Evolutionary conservation across 2,329 filamentous ascomycete species (phyloP), one percentile per base, ranked within the genome.

Genomic region (Xylariaceae sp.): DNA sequence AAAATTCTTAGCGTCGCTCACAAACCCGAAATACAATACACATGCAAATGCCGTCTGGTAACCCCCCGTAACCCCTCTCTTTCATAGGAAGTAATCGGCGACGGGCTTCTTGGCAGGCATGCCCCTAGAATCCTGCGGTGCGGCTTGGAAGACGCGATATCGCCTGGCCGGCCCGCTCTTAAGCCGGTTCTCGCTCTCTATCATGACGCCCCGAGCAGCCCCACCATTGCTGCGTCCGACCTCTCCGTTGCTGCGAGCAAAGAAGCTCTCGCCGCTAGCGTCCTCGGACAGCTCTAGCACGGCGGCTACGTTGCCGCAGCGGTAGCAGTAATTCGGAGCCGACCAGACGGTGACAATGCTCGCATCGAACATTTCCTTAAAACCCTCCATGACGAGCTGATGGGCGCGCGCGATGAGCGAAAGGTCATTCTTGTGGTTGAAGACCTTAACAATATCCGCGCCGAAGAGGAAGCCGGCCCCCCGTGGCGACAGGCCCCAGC

Each of bases 91-190:
- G 79, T 98, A 99, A 76, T 98, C 93, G 14, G 92, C 92, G 50
- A 96, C 91, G 2, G 95, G 95, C 75, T 98, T 98, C 83, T 99
- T 99, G 2, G 95, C 95, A 56, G 95, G 95, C 95, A 99, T 99
- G 3, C 95, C 95, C 67, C 95, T 84, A 1, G 89, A 92, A 73
- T 98, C 95, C 77, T 99, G 95, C 50, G 95, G 93, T 51, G 95
- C 95, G 0, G 95, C 95, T 69, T 98, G 93, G 71, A 99, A 99
- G 9, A 99, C 93, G 37, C 93, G 81, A 75, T 99, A 99, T 64
- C 95, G 81, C 67, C 95, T 83, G 2, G 93, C 95, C 1, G 95
- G 95, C 1, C 93, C 93, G 56, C 73, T 81, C 71, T 73, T 78
- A 55, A 64, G 72, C 52, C 69, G 74, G 26, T 75, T 71, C 48